phyloP scores from a whole-genome alignment of 139 green algal species.

The Chlorella sp. region DNA sequence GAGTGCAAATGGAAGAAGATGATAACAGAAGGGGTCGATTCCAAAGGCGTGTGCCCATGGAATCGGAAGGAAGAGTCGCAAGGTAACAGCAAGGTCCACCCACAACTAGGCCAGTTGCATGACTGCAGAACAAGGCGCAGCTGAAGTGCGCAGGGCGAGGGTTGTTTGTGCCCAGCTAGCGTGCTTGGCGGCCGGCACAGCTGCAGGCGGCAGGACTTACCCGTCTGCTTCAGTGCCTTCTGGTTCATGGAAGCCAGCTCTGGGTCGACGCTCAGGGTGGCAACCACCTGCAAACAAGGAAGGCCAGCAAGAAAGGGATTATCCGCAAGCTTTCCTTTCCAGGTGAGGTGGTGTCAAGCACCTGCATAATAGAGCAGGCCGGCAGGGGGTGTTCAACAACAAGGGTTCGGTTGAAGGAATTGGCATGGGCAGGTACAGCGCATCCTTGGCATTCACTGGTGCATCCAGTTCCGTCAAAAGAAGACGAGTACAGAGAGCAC shows the following conservation, averaged over 20 bases:
- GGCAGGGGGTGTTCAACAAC: background rate
- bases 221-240: constrained; percentile 52
- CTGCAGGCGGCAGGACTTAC: constrained; percentile 9
- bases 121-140: too few species aligned
- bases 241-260: constrained; percentile 30
- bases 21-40: too few species aligned
- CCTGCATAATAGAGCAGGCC: background rate
- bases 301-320: background rate
- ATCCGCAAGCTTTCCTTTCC: too few species aligned
- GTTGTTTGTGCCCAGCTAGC: background rate
- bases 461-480: background rate
- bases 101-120: background rate
- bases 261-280: constrained; percentile 1
- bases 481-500: background rate
- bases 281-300: background rate
- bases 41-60: background rate
- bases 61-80: background rate
- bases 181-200: too few species aligned
- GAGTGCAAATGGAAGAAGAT: too few species aligned
- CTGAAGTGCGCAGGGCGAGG: too few species aligned
- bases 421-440: too few species aligned
- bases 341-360: too few species aligned
- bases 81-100: background rate
- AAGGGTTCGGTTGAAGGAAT: too few species aligned
- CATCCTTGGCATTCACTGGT: too few species aligned